Conservation (phyloP, 2,329 filamentous ascomycete species). For the Colletotrichum musicola region DNA sequence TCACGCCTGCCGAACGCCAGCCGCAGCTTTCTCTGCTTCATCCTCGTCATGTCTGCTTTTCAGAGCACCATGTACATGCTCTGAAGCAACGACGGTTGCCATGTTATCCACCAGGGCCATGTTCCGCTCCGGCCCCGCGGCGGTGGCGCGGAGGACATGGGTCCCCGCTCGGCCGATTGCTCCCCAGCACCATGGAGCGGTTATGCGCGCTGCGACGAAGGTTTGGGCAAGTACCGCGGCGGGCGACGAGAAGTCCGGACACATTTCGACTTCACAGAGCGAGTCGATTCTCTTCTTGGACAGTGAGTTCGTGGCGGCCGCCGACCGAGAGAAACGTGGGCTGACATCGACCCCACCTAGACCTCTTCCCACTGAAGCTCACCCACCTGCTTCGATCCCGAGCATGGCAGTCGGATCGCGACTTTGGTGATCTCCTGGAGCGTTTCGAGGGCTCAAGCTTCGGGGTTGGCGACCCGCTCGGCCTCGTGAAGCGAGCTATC, state of each 20-base stretch:
- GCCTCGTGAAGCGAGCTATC: conserved; percentile 71
- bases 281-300: conserved; percentile 93
- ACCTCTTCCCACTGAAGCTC: conserved; percentile 86
- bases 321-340: neutral
- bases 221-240: conserved; percentile 60
- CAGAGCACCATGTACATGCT: conserved; percentile 22
- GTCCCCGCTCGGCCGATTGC: conserved; percentile 8
- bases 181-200: conserved; percentile 9
- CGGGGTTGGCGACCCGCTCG: conserved; percentile 65
- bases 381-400: conserved; percentile 57
- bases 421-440: conserved; percentile 64
- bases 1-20: neutral
- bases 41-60: neutral
- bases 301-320: conserved; percentile 65
- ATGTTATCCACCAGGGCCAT: conserved; percentile 35
- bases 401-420: conserved; percentile 62
- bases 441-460: conserved; percentile 64
- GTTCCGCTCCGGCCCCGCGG: conserved; percentile 21
- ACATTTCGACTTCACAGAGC: conserved; percentile 81
- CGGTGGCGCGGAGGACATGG: conserved; percentile 16
- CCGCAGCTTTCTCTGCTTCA: neutral
- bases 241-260: conserved; percentile 78
- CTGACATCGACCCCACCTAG: conserved; percentile 54
- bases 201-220: conserved; percentile 33
- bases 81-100: neutral